Evolutionary conservation across 2,329 filamentous ascomycete species (phyloP).

Genomic region (Apiospora aurea): DNA sequence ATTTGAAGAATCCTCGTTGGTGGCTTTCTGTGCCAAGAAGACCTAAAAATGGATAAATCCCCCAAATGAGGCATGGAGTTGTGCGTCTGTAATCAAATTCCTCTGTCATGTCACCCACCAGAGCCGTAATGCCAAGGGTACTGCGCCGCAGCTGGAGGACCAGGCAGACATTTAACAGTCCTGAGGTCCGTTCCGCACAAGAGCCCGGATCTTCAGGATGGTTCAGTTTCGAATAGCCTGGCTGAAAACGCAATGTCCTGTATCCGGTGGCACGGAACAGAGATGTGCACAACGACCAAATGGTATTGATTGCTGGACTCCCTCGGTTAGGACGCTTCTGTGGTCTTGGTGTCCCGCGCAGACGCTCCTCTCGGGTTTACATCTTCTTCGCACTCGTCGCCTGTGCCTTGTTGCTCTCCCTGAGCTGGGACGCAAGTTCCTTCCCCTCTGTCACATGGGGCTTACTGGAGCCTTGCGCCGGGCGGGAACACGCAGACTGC

Average conservation of each 20-base stretch:
- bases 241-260: neutral
- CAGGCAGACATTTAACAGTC: neutral
- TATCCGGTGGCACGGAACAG: neutral
- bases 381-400: neutral
- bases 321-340: neutral
- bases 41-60: neutral
- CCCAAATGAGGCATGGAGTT: neutral
- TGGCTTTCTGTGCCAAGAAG: neutral
- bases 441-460: neutral
- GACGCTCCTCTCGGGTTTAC: neutral
- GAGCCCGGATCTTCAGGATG: neutral
- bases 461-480: neutral
- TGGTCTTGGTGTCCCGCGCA: neutral
- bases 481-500: neutral
- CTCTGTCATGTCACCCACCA: neutral
- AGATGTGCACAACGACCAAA: conserved; percentile 5
- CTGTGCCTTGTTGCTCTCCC: conserved; percentile 12
- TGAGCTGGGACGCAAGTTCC: neutral
- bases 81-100: neutral
- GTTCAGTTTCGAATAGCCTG: neutral
- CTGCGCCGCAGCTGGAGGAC: neutral
- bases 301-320: conserved; percentile 3
- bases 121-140: neutral
- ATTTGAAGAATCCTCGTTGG: neutral
- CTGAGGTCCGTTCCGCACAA: neutral